Evolutionary conservation across 306 rosid species (phyloP).

Genomic region (Fragaria vesca): DNA sequence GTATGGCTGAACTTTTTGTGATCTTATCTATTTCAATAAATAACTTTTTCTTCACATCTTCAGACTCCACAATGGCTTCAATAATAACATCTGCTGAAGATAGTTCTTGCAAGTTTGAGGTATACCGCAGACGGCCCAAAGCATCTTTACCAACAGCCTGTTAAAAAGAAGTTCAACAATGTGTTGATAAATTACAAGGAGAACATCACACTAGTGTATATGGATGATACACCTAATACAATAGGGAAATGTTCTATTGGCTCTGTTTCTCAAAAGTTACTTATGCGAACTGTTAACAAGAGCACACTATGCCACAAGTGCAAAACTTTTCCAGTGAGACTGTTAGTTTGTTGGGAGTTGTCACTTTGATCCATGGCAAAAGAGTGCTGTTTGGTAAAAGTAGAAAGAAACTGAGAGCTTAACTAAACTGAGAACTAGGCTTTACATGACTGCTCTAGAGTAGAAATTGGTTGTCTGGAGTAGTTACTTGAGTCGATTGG

Average conservation of each 20-base stretch:
- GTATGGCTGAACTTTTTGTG: slow-evolving; percentile 60
- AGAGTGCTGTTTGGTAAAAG: no score
- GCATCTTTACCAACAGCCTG: slow-evolving; percentile 42
- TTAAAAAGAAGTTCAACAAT: background rate
- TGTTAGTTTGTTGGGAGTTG: no score
- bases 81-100: slow-evolving; percentile 58
- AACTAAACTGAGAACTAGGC: no score
- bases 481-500: no score
- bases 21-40: slow-evolving; percentile 61
- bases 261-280: background rate
- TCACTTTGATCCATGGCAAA: no score
- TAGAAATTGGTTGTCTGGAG: no score
- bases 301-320: background rate
- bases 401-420: no score
- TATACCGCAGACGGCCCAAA: slow-evolving; percentile 46
- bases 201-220: background rate
- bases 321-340: background rate
- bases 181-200: background rate
- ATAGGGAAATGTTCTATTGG: background rate
- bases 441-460: no score
- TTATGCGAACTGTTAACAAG: background rate
- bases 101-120: slow-evolving; percentile 60
- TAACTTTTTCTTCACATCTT: slow-evolving; percentile 66
- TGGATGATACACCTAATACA: background rate
- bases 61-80: slow-evolving; percentile 88